phyloP scores from a whole-genome alignment of 75 land plant species.

The Pinus albicaulis region DNA sequence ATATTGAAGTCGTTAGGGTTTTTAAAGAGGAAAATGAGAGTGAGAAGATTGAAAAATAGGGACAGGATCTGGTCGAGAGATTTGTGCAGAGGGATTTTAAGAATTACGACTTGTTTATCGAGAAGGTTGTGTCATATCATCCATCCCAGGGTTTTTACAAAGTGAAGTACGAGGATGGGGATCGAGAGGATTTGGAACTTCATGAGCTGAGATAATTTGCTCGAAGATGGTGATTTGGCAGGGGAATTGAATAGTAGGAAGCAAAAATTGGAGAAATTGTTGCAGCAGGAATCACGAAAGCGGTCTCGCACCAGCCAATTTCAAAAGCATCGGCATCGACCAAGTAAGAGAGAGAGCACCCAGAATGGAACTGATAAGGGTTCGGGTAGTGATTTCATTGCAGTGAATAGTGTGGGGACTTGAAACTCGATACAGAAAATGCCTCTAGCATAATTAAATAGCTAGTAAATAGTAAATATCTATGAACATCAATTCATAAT shows the following conservation, averaged over 20 bases:
- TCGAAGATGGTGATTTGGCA: slow-evolving; percentile 13
- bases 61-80: slow-evolving; percentile 29
- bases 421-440: too few relatives aligned
- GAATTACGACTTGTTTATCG: slow-evolving; percentile 36
- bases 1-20: too few relatives aligned
- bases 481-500: too few relatives aligned
- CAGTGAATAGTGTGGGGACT: too few relatives aligned
- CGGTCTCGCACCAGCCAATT: neutral
- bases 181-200: slow-evolving; percentile 63
- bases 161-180: slow-evolving; percentile 69
- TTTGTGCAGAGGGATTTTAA: slow-evolving; percentile 47
- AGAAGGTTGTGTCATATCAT: slow-evolving; percentile 32
- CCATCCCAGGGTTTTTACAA: slow-evolving; percentile 35
- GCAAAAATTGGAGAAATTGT: slow-evolving; percentile 30
- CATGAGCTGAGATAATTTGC: slow-evolving; percentile 23
- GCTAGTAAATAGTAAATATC: too few relatives aligned
- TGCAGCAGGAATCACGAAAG: neutral
- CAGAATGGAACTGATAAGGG: neutral
- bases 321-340: neutral
- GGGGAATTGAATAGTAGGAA: slow-evolving; percentile 21
- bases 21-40: neutral
- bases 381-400: neutral
- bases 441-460: too few relatives aligned
- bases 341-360: neutral
- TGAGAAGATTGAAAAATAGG: slow-evolving; percentile 5